These are phyloP conservation scores for Penicillium brasilianum DNA, from an alignment of 2,329 filamentous ascomycete species.

Conservation along the genomic window DNA sequence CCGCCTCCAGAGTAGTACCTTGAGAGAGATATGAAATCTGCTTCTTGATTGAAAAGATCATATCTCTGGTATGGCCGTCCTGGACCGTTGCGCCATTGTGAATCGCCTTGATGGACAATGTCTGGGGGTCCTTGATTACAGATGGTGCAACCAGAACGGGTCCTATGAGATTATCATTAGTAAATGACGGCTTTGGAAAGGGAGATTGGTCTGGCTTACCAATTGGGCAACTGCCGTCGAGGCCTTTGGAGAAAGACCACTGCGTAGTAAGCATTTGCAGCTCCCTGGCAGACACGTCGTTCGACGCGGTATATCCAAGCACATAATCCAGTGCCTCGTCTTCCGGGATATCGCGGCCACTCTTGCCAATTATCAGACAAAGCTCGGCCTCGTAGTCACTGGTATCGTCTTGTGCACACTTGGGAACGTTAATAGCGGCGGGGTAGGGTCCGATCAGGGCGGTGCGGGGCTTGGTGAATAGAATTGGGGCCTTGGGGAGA, in stretches of 20 bases:
- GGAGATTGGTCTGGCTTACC: conserved; percentile 20
- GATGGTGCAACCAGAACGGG: conserved; percentile 35
- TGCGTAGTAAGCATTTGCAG: conserved; percentile 27
- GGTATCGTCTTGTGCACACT: conserved; percentile 38
- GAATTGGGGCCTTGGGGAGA: conserved; percentile 35
- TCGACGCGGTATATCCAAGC: conserved; percentile 42
- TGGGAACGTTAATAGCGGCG: conserved; percentile 36
- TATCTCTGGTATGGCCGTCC: conserved; percentile 47
- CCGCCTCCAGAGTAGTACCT: conserved; percentile 35
- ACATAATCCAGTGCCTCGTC: conserved; percentile 34
- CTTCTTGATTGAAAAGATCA: conserved; percentile 45
- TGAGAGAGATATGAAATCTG: conserved; percentile 49
- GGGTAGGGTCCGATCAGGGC: conserved; percentile 36
- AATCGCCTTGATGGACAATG: conserved; percentile 40
- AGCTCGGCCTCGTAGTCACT: conserved; percentile 41
- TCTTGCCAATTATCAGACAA: conserved; percentile 33
- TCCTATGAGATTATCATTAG: conserved; percentile 15
- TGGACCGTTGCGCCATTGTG: conserved; percentile 52
- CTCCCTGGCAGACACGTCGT: conserved; percentile 39
- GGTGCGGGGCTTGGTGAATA: conserved; percentile 39
- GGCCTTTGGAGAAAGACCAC: conserved; percentile 34
- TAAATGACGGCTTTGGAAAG: background rate
- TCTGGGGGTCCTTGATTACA: conserved; percentile 37
- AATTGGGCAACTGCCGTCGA: conserved; percentile 34
- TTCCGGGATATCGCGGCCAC: conserved; percentile 28